Evolutionary conservation across 805 yeast genomes (phyloP).

Genomic region (Sungouiozyma intestinalis): DNA sequence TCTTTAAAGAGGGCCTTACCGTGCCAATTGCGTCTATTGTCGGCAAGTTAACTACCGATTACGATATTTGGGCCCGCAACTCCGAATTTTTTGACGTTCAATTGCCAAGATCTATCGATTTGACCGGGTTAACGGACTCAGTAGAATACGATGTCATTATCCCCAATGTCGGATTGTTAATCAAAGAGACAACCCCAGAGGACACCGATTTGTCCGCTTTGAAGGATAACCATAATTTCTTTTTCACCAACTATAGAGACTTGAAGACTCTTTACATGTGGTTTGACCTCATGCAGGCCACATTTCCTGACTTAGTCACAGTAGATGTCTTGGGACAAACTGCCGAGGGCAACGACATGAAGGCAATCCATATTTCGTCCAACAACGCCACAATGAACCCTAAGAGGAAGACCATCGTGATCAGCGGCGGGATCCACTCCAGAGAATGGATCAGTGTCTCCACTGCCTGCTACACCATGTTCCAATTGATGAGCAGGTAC

Average conservation of each 20-base stretch:
- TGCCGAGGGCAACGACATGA: conserved; percentile 60
- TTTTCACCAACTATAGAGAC: conserved; percentile 62
- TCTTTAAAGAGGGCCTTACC: conserved; percentile 5
- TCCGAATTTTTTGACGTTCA: conserved; percentile 39
- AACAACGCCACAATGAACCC: conserved; percentile 31
- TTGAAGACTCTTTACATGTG: conserved; percentile 61
- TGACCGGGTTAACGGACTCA: not conserved
- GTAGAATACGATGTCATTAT: conserved; percentile 33
- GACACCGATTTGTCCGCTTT: not conserved
- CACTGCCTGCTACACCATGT: conserved; percentile 49
- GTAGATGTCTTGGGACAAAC: conserved; percentile 67
- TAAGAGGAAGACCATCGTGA: conserved; percentile 53
- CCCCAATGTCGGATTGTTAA: conserved; percentile 45
- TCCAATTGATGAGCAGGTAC: conserved; percentile 40
- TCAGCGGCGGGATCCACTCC: conserved; percentile 82
- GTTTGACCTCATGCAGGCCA: conserved; percentile 49
- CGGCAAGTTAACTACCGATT: conserved; percentile 10
- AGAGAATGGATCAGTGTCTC: conserved; percentile 82
- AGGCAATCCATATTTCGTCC: conserved; percentile 54
- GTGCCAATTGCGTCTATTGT: conserved; percentile 7
- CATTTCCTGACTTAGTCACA: conserved; percentile 54
- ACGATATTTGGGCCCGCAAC: conserved; percentile 43
- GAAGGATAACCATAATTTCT: conserved; percentile 33
- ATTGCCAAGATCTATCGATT: conserved; percentile 7
- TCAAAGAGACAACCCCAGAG: conserved; percentile 31